Conservation (phyloP, 306 rosid species). For the Adenanthera pavonina region DNA sequence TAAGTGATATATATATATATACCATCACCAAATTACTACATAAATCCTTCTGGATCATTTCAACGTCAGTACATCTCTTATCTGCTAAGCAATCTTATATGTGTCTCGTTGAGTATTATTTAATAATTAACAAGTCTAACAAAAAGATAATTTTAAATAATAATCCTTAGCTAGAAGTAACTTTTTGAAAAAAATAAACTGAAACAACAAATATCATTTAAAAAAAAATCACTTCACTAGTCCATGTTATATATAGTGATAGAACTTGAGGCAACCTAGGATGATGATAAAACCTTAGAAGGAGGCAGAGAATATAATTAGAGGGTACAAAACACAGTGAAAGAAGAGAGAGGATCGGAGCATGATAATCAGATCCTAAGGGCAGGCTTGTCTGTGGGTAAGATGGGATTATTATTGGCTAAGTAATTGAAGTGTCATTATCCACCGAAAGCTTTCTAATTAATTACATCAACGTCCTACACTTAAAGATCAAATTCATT, state of each 20-base stretch:
- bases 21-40: too few species aligned
- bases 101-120: too few species aligned
- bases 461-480: not conserved
- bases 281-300: not conserved
- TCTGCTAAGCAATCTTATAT: too few species aligned
- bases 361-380: slow-evolving; percentile 30
- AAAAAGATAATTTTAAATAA: too few species aligned
- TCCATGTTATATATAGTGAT: not conserved
- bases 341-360: too few species aligned
- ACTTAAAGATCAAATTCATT: slow-evolving; percentile 27
- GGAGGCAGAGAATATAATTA: not conserved
- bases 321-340: too few species aligned
- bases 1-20: too few species aligned
- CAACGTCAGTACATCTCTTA: too few species aligned
- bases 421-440: slow-evolving; percentile 29
- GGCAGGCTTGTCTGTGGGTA: slow-evolving; percentile 35
- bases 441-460: slow-evolving; percentile 49
- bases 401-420: not conserved
- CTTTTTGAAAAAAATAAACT: too few species aligned
- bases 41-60: too few species aligned
- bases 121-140: too few species aligned
- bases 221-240: not conserved
- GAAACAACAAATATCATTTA: not conserved
- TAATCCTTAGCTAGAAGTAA: too few species aligned
- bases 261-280: not conserved